Percentiles rank a stretch among this genome's conserved stretches.
Evolutionary conservation across 495 filamentous ascomycete genomes (phyloP).

Genomic region (Xylaria venustula): DNA sequence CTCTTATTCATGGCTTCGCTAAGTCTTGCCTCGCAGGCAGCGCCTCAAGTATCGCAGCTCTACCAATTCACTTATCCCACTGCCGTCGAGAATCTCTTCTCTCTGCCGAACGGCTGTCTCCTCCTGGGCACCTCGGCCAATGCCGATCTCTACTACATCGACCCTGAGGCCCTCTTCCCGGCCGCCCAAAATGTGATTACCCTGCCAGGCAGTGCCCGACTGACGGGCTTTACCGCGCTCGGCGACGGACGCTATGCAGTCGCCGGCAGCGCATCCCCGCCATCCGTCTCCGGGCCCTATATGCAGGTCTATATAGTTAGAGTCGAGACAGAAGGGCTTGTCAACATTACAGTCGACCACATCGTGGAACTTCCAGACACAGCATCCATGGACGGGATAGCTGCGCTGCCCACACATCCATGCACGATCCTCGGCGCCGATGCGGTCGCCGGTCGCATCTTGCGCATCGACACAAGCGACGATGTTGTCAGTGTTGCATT

Average conservation of each 20-base stretch:
- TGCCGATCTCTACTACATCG: conserved; percentile 21
- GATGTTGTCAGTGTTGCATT: conserved; percentile 12
- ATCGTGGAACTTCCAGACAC: conserved; percentile 15
- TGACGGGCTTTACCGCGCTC: conserved; percentile 33
- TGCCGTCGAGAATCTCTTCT: not conserved
- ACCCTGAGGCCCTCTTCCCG: conserved; percentile 21
- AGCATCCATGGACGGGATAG: conserved; percentile 31
- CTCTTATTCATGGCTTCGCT: conserved; percentile 1
- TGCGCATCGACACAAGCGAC: conserved; percentile 21
- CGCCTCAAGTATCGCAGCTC: conserved; percentile 1
- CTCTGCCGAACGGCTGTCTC: conserved; percentile 10
- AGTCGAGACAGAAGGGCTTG: conserved; percentile 13
- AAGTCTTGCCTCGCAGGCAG: not conserved
- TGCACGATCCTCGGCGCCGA: conserved; percentile 30
- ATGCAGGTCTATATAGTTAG: conserved; percentile 23
- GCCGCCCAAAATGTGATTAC: conserved; percentile 26
- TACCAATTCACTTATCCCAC: conserved; percentile 16
- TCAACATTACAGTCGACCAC: conserved; percentile 10
- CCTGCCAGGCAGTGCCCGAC: conserved; percentile 26
- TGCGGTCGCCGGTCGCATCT: conserved; percentile 31
- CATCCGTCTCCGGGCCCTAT: not conserved
- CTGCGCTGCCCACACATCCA: conserved; percentile 14
- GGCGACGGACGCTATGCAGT: conserved; percentile 31
- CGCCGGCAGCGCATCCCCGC: conserved; percentile 19
- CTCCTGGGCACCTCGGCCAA: conserved; percentile 32